Evolutionary conservation across 257 asterid genomes (phyloP).

Genomic region (Misopates orontium): DNA sequence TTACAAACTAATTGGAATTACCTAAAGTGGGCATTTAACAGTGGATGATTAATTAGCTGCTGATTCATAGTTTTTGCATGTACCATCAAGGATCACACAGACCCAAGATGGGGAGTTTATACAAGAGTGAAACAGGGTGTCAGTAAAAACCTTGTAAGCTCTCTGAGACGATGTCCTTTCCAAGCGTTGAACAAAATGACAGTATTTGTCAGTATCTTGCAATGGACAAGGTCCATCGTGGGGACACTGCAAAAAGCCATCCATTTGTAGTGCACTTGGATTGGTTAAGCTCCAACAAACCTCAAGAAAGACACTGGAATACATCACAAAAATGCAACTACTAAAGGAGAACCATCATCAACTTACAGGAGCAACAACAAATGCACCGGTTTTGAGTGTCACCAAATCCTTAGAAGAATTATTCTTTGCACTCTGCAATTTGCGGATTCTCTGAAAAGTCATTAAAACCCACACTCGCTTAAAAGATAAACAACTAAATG

Average conservation of each 20-base stretch:
- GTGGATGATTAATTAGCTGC: background rate
- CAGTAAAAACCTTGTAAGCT: slow-evolving; percentile 62
- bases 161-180: slow-evolving; percentile 93
- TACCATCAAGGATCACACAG: slow-evolving; percentile 7
- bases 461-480: slow-evolving; percentile 29
- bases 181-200: slow-evolving; percentile 95
- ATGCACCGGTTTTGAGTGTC: slow-evolving; percentile 74
- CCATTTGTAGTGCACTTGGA: slow-evolving; percentile 4
- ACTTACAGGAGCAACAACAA: slow-evolving; percentile 90
- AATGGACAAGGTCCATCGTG: slow-evolving; percentile 96
- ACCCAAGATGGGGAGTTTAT: background rate
- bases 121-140: slow-evolving; percentile 9
- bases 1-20: background rate
- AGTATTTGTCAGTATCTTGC: slow-evolving; percentile 75
- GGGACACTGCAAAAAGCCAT: slow-evolving; percentile 70
- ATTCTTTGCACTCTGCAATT: slow-evolving; percentile 47
- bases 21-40: slow-evolving; percentile 3
- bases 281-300: slow-evolving; percentile 2
- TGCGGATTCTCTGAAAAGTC: slow-evolving; percentile 61
- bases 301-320: slow-evolving; percentile 8
- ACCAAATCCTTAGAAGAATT: slow-evolving; percentile 54
- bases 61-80: background rate
- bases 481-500: slow-evolving; percentile 14
- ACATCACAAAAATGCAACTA: slow-evolving; percentile 13
- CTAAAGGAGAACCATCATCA: slow-evolving; percentile 23